Evolutionary conservation across 148 eudicot genomes (phyloP), one percentile per base, ranked within the genome.

Genomic region (Rhododendron molle): DNA sequence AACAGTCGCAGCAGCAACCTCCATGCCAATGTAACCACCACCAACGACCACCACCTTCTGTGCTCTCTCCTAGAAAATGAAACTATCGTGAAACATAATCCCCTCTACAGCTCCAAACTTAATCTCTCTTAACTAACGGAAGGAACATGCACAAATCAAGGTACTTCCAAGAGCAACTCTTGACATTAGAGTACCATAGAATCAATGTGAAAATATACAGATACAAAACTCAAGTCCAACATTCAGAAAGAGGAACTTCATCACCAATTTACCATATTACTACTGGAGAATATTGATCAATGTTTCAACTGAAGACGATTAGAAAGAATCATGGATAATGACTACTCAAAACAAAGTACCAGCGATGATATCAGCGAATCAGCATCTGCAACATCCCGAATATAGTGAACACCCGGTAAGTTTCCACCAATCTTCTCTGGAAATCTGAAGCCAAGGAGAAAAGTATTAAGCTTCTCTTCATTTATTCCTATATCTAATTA

Each of bases 1-100:
- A 81, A 91, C 95, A 83, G 99, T 91, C 28, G 99, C 98, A 67
- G 99, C 99, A 83, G 98, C 98, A 90, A 95, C 95, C 91, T 97
- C 99, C 99, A 97, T 97, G 87, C 99, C 99, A 86, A 97, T 95
- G 85, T 97, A 97, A 81, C 99, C 99, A 89, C 99, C 99, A 87
- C 99, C 99, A 46, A 97, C 98, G 2, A 97, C 90, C 21, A 94
- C 99, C 81, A 95, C 93, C 88, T 95, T 97, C 82, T 87, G 88
- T 69, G 98, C 93, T 86, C 91, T 94, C 86, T 86, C 96, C 99
- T 97, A 83, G 78, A 87, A 91, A 85, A 83, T 52, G 49, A 56
- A 88, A 71, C 3, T 3, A 34, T 56, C 11, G 21, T 60, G 34
- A 78, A 20, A 69, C 47, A 28, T 30, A 62, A 54, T 43, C 67